These are phyloP conservation scores for Fusarium circinatum DNA, from an alignment of 2,329 filamentous ascomycete species.

Conservation along the genomic window DNA sequence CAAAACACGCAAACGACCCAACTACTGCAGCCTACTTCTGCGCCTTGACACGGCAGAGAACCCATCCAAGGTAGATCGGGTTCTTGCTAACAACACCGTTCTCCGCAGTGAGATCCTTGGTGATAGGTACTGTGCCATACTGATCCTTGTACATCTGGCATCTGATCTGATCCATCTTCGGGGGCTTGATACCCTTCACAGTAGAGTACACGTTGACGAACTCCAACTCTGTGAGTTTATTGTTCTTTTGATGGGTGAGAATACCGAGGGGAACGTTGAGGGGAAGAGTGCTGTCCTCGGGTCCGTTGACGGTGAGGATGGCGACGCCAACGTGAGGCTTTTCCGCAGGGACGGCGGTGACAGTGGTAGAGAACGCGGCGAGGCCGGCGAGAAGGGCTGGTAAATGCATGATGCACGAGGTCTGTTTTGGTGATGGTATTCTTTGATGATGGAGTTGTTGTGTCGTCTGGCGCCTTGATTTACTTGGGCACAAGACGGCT, in stretches of 20 bases:
- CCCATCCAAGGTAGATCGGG: constrained; percentile 24
- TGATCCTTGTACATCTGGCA: constrained; percentile 35
- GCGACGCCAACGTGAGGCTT: neutral
- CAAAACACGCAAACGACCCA: neutral
- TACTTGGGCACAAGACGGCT: rapidly evolving
- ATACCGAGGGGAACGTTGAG: constrained; percentile 20
- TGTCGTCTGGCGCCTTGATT: neutral
- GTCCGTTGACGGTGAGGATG: constrained; percentile 18
- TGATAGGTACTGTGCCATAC: constrained; percentile 13
- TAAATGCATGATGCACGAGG: constrained; percentile 5
- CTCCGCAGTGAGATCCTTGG: constrained; percentile 6
- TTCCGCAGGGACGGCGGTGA: neutral
- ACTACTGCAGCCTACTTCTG: neutral
- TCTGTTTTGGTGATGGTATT: neutral
- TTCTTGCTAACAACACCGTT: constrained; percentile 23
- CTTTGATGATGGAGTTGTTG: neutral
- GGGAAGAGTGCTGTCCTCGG: neutral
- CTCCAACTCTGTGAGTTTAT: constrained; percentile 14
- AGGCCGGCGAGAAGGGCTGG: neutral
- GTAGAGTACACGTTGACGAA: constrained; percentile 3
- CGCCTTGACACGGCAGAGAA: constrained; percentile 29
- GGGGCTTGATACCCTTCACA: neutral
- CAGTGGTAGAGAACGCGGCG: neutral
- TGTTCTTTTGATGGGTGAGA: constrained; percentile 5
- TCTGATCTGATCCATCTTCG: constrained; percentile 1